Base-by-base conservation (phyloP, 2,329 filamentous ascomycete genomes). In the Neurospora crassa region DNA sequence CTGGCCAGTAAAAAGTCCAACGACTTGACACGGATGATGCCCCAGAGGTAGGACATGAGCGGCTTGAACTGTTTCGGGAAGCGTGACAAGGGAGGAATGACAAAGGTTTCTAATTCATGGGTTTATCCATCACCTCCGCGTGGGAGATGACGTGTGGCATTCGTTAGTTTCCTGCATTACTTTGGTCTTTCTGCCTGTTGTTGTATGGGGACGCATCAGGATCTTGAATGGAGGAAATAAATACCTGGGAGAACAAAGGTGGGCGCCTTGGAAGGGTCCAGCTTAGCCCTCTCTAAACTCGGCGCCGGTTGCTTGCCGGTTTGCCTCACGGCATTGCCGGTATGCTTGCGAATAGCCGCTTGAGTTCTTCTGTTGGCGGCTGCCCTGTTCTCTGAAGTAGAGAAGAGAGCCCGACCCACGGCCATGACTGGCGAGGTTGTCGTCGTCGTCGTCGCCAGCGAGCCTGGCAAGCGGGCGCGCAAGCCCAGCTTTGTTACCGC, bases 41-140 rank as follows among this genome's bases (percentile, higher is more conserved):
- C 0, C 70, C 71, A 70, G 14, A 70, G 29, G 41, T 69, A 63
- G 53, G 24, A 34, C 53, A 63, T 34, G 11, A 73, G 40, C 29
- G 71, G 34, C 11, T 40, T 37, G 3, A 72, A 34, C 5, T 45
- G n/a, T n/a, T 71, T 71, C 7, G 76, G 76, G 37, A 75, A 76
- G 11, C 70, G 68, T 3, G 80, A 79, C 37, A 84, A 68, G 1
- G 83, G 82, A 11, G 85, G 78, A 18, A 83, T 73, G 67, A 87
- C 77, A 70, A 87, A 84, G n/a, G 84, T 86, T 74, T 82, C 85
- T 86, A 71, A 16, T 34, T 63, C 16, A 37, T 34, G 24, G 47
- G 47, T 24, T 53, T 53, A 53, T 20, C 43, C n/a, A 45, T 20
- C 43, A 45, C 43, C 43, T 45, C 43, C 43, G n/a, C 43, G 43